These are phyloP conservation scores for Alternaria solani DNA, from an alignment of 2,329 filamentous ascomycete genomes.

Conservation along the genomic window DNA sequence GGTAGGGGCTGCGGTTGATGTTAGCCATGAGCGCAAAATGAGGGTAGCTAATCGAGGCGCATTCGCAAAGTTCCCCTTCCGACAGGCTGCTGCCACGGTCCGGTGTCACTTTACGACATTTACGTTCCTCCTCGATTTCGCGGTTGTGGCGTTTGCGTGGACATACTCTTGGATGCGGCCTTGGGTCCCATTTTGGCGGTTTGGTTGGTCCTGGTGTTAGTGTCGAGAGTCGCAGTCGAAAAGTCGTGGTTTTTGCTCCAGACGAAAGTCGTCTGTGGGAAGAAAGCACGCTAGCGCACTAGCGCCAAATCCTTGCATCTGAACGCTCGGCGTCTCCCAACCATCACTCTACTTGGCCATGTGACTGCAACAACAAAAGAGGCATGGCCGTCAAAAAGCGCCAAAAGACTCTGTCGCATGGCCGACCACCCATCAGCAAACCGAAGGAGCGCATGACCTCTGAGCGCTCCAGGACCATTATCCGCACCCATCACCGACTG, in stretches of 20 bases:
- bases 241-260: constrained; percentile 22
- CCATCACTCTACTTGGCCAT: constrained; percentile 1
- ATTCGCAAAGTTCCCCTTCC: constrained; percentile 29
- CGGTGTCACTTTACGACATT: constrained; percentile 16
- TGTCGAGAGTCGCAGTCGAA: constrained; percentile 39
- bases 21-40: constrained; percentile 32
- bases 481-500: constrained; percentile 67
- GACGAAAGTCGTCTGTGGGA: constrained; percentile 17
- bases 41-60: constrained; percentile 29
- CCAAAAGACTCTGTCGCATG: constrained; percentile 44
- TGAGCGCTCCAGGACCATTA: constrained; percentile 65
- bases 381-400: constrained; percentile 47
- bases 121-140: constrained; percentile 19
- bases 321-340: constrained; percentile 26
- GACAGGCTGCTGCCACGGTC: constrained; percentile 15
- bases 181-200: constrained; percentile 53
- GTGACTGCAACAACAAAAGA: constrained; percentile 3
- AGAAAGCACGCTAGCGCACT: constrained; percentile 27
- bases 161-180: constrained; percentile 49
- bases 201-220: constrained; percentile 46
- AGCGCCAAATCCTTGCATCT: constrained; percentile 24
- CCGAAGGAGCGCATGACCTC: constrained; percentile 58
- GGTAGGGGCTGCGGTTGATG: constrained; percentile 55
- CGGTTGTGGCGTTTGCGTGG: constrained; percentile 14
- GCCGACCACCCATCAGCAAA: constrained; percentile 42